Conservation (phyloP, 2,329 filamentous ascomycete species). For the Sporothrix phasma region DNA sequence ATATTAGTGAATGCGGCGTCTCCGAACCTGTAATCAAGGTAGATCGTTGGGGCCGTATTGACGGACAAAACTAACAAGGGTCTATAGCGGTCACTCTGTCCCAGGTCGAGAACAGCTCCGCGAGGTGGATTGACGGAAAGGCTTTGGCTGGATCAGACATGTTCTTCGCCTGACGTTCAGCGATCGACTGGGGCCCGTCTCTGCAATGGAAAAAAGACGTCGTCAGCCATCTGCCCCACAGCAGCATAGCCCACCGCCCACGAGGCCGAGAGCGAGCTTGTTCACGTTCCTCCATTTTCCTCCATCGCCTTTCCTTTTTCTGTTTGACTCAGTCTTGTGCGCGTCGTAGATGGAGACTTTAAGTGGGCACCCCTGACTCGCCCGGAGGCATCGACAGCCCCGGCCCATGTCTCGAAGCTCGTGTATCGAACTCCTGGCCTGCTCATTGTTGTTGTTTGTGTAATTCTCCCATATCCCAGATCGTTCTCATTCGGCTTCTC, state of each 20-base stretch:
- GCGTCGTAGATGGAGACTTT: not conserved
- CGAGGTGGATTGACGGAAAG: too few relatives aligned
- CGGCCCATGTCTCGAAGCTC: not conserved
- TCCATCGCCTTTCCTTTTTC: not conserved
- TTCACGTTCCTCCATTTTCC: not conserved
- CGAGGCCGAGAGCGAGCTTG: not conserved
- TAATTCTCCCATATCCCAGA: too few relatives aligned
- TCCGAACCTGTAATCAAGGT: too few relatives aligned
- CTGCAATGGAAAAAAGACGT: not conserved
- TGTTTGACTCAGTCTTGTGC: not conserved
- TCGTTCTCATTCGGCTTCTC: not conserved
- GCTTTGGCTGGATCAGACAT: too few relatives aligned
- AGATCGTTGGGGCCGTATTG: too few relatives aligned
- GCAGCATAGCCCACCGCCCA: not conserved
- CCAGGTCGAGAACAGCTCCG: too few relatives aligned
- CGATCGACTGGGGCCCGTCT: not conserved
- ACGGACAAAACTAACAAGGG: not conserved
- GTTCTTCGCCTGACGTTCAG: too few relatives aligned
- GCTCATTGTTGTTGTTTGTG: not conserved
- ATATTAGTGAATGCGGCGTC: too few relatives aligned
- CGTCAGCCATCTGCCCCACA: too few relatives aligned
- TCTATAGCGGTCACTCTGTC: too few relatives aligned
- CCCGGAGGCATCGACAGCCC: not conserved
- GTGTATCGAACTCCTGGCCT: not conserved
- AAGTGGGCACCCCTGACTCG: not conserved